Percentiles rank a stretch among this genome's conserved stretches.
Evolutionary conservation across 2,329 filamentous ascomycete species (phyloP).

Genomic region (Amauroascus verrucosus): DNA sequence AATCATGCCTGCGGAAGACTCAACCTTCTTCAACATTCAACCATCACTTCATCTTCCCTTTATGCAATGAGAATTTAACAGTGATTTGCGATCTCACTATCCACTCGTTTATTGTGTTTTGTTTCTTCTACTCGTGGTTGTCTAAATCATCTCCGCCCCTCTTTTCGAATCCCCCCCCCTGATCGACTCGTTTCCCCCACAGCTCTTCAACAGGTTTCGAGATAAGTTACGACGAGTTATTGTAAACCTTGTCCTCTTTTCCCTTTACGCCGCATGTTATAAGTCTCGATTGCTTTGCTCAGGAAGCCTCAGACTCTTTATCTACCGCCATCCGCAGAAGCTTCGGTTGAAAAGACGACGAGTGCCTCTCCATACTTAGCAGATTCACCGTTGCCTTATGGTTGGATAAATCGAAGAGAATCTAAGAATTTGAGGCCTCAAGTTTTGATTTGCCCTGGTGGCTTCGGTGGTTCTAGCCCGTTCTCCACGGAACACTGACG

Average conservation of each 20-base stretch:
- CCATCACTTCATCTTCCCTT: not conserved
- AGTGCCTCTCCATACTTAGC: not conserved
- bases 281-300: not conserved
- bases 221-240: not conserved
- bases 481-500: not conserved
- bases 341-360: too few relatives aligned
- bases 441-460: not conserved
- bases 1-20: not conserved
- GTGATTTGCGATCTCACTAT: not conserved
- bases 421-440: not conserved
- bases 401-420: not conserved
- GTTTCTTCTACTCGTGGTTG: not conserved
- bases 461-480: not conserved
- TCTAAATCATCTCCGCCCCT: not conserved
- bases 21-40: not conserved
- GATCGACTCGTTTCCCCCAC: constrained; percentile 2
- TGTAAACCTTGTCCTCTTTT: not conserved
- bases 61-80: not conserved
- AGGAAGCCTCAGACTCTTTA: not conserved
- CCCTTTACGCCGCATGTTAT: not conserved
- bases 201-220: not conserved
- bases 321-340: not conserved
- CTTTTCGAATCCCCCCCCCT: not conserved
- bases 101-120: constrained; percentile 5
- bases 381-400: not conserved